These are phyloP conservation scores for Paspalum vaginatum DNA, from an alignment of 176 grass and related monocot genomes.

Conservation along the genomic window DNA sequence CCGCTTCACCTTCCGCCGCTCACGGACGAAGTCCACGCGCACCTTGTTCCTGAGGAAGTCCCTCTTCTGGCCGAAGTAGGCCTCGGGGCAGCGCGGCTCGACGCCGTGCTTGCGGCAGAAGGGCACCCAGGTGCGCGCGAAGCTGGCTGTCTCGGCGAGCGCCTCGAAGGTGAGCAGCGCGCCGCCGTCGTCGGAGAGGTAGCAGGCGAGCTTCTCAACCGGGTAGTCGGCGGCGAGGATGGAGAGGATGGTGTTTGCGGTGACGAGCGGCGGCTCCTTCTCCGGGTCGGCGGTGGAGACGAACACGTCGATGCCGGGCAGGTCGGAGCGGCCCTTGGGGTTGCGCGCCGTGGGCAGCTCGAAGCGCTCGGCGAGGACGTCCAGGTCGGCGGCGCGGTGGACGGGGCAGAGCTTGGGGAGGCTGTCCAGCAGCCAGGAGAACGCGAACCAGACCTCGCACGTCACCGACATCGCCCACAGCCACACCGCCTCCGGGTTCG, in stretches of 20 bases:
- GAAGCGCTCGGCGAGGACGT: slow-evolving; percentile 69
- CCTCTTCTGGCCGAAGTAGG: slow-evolving; percentile 76
- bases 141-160: slow-evolving; percentile 81
- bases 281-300: slow-evolving; percentile 93
- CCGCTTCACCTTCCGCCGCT: slow-evolving; percentile 83
- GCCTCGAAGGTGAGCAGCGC: slow-evolving; percentile 91
- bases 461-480: slow-evolving; percentile 81
- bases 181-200: slow-evolving; percentile 89
- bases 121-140: slow-evolving; percentile 72
- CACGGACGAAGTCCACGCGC: slow-evolving; percentile 73
- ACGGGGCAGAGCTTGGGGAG: slow-evolving; percentile 87
- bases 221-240: slow-evolving; percentile 95
- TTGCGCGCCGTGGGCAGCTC: slow-evolving; percentile 75
- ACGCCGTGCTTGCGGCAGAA: slow-evolving; percentile 94
- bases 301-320: slow-evolving; percentile 81
- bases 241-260: slow-evolving; percentile 91
- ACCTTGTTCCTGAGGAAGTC: slow-evolving; percentile 89
- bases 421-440: slow-evolving; percentile 97
- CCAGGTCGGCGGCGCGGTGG: slow-evolving; percentile 74
- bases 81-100: slow-evolving; percentile 76
- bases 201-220: slow-evolving; percentile 91
- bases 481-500: slow-evolving; percentile 80
- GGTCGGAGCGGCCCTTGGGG: slow-evolving; percentile 87
- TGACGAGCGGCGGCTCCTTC: slow-evolving; percentile 90
- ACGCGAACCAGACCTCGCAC: slow-evolving; percentile 93